phyloP scores from a whole-genome alignment of 2,329 filamentous ascomycete genomes.

The Knufia fluminis region DNA sequence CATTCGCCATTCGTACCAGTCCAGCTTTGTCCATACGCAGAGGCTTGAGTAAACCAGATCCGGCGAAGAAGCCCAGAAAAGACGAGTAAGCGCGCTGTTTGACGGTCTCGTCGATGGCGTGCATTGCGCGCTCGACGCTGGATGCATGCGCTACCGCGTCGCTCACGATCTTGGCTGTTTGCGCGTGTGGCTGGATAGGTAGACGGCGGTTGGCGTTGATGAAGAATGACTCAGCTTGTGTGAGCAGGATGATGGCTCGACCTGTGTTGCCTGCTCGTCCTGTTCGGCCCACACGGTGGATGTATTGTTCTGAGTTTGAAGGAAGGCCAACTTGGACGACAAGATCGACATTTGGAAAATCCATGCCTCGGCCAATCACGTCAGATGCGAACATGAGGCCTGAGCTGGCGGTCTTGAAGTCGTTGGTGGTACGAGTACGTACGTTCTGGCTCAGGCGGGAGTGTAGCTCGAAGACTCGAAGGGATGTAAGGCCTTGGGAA shows the following conservation, averaged over 20 bases:
- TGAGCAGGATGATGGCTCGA: conserved; percentile 46
- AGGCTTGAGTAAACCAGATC: conserved; percentile 10
- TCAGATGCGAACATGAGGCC: conserved; percentile 69
- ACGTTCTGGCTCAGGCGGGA: conserved; percentile 63
- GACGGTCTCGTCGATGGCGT: conserved; percentile 25
- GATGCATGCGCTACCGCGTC: conserved; percentile 3
- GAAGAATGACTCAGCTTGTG: conserved; percentile 43
- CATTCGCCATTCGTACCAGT: conserved; percentile 24
- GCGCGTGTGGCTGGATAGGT: conserved; percentile 4
- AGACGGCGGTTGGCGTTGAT: conserved; percentile 21
- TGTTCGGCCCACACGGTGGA: conserved; percentile 69
- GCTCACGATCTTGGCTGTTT: conserved; percentile 3
- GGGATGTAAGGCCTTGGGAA: conserved; percentile 30
- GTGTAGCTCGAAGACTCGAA: conserved; percentile 55
- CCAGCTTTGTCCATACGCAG: conserved; percentile 28
- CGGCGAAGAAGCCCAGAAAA: conserved; percentile 24
- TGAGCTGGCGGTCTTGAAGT: conserved; percentile 55
- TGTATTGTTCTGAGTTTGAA: conserved; percentile 58
- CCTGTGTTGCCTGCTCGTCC: conserved; percentile 50
- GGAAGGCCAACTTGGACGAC: conserved; percentile 65
- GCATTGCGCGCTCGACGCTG: conserved; percentile 8
- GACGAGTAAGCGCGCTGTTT: conserved; percentile 32
- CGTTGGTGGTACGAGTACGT: conserved; percentile 61
- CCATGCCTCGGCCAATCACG: conserved; percentile 73
- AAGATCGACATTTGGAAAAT: conserved; percentile 71